Base-by-base conservation (phyloP, 2,329 filamentous ascomycete genomes). In the Colletotrichum siamense region DNA sequence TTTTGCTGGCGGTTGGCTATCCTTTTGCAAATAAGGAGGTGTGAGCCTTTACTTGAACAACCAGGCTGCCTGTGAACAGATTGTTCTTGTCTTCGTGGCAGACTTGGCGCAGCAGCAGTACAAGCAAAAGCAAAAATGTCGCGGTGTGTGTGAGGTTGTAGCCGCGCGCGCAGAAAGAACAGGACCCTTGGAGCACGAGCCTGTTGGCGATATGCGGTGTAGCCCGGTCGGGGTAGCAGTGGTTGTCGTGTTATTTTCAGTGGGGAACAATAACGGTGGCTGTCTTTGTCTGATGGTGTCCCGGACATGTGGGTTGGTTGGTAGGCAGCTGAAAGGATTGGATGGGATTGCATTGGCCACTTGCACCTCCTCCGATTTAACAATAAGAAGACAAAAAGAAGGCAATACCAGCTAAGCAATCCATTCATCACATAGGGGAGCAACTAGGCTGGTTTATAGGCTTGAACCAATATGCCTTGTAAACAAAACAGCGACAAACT, bases 181-280 rank as follows among this genome's bases (percentile, higher is more conserved):
- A 13, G 68, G 57, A 70, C 68, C 68, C 57, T 63, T 63, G 57
- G 68, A 63, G 68, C 68, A 70, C 57, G 26, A 55, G 68, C 68
- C 68, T 63, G 57, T 63, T 63, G 36, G 57, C 57, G 68, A 70
- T 63, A 62, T 70, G 68, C 57, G 57, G 68, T 70, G 68, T 52
- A 52, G 55, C 57, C 30, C 44, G 49, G 57, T 70, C 26, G 28
- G 68, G 68, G 55, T 32, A 63, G 68, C 22, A 68, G 65, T 62
- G 57, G 24, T 39, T 44, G 32, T 70, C 28, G 34, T 70, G 68
- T 62, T 63, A 9, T 63, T 63, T 49, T 49, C 8, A 49, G 68
- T 52, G 68, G 68, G 68, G 55, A 49, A 39, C 44, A 22, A 52
- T 52, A 52, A 49, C 44, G n/a, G 44, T 52, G 44, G 44, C 44